Percentiles rank a stretch among this genome's conserved stretches.
Conservation (phyloP, 2,329 filamentous ascomycete species). For the Emmonsiellopsis sp. region DNA sequence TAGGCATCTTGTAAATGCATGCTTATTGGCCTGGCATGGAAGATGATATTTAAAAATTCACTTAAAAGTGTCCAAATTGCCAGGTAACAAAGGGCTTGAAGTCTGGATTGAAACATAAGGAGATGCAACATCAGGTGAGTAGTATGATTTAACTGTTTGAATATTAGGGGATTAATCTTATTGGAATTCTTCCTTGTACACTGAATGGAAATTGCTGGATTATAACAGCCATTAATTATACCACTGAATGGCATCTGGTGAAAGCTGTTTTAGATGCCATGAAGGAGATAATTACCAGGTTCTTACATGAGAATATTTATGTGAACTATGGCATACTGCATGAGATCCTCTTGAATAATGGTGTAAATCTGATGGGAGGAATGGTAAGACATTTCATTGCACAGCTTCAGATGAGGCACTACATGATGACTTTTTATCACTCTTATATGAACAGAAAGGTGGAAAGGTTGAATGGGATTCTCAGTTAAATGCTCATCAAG, state of each 20-base stretch:
- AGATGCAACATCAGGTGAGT: too few relatives aligned
- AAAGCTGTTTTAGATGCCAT: background rate
- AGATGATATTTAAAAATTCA: too few relatives aligned
- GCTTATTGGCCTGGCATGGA: too few relatives aligned
- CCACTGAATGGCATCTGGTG: background rate
- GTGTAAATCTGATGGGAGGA: background rate
- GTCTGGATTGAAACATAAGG: too few relatives aligned
- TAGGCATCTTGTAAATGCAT: too few relatives aligned
- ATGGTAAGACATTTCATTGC: too few relatives aligned
- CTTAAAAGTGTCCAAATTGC: accelerated
- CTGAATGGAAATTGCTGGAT: too few relatives aligned
- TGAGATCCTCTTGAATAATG: background rate
- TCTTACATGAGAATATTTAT: background rate
- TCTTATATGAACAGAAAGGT: background rate
- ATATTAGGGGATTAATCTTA: too few relatives aligned
- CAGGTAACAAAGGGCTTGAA: too few relatives aligned
- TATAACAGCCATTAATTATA: too few relatives aligned
- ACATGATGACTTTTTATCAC: background rate
- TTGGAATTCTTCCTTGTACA: too few relatives aligned
- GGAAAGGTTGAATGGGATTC: background rate
- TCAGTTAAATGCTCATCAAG: background rate
- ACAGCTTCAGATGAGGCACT: background rate
- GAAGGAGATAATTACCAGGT: background rate
- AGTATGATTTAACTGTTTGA: too few relatives aligned
- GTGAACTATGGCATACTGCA: background rate